Evolutionary conservation across 768 basidiomycete genomes (phyloP), one percentile per base, ranked within the genome.

Genomic region (Mycena kentingensis): DNA sequence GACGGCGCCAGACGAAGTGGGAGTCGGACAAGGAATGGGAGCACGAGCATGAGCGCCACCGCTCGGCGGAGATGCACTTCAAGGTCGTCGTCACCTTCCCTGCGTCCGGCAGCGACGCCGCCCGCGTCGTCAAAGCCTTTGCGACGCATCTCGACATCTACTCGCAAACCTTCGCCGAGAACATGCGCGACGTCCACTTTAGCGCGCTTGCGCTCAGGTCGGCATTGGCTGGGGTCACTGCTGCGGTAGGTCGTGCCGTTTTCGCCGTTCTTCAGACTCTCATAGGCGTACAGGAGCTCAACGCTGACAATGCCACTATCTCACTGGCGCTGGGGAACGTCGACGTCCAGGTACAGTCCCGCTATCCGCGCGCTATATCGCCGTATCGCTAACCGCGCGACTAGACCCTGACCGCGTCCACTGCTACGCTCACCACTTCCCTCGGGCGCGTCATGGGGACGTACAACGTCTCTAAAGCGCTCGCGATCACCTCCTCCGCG

Each of bases 1-100:
- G 19, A 22, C 6, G 6, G 10, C 18, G 24, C 24, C 34, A 57
- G 55, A 49, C 51, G 21, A 57, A 52, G 2, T 49, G 49, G 54
- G 24, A 38, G 21, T 11, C 7, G 22, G 6, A 43, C 1, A 31
- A 22, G 1, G 29, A 41, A 7, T n/a, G 19, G 6, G 21, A 22
- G 18, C 11, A 39, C 35, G 32, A 29, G 12, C 50, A 34, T n/a
- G n/a, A n/a, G n/a, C n/a, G n/a, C 31, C n/a, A 26, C 2, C 22
- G 41, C 41, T 24, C 41, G 22, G 26, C 41, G 8, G 36, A 49
- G 43, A 16, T 57, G 24, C 55, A 47, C 39, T 46, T 57, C 16
- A 31, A 52, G 0, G 47, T 57, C 25, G 45, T 46, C 19, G 55
- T 57, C 29, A 49, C 55, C 11, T 46, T 57, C 36, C 55, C 51